Evolutionary conservation across 495 filamentous ascomycete species (phyloP), one percentile per base, ranked within the genome.

Genomic region (Penicillium flavigenum): DNA sequence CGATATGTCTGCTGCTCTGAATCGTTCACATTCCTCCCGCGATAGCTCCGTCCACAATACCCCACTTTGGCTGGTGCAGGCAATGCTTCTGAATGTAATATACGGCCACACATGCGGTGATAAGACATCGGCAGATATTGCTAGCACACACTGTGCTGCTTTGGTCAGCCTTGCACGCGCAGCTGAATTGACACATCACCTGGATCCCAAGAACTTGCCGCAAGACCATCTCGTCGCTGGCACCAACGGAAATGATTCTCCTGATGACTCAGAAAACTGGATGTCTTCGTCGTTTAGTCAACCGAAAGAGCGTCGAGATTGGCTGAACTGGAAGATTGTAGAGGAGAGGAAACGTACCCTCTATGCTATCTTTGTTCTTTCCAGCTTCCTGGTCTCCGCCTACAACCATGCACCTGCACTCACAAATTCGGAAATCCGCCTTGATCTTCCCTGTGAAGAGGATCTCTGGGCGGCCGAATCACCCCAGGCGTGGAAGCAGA

Each of bases 61-160:
- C 12, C 94, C 94, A 2, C 79, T 97, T 48, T 97, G 94, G 94
- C 81, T 98, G 27, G 91, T 98, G n/a, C 94, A 98, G 66, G 92
- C 94, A 1, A 97, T 98, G 94, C 81, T 98, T 29, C 80, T 98
- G 41, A 97, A 96, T 72, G 89, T 98, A 34, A 88, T 98, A 11
- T 98, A 96, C 63, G 95, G 95, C 10, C 90, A 98, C 63, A 92
- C 96, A 61, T 96, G 90, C 68, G 95, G 90, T 26, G 93, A 98
- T 66, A 94, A 93, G 73, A 84, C 81, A 34, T 87, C 90, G 14
- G 90, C 90, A 34, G 91, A 96, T 68, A 96, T 95, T 61, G 94
- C 94, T 3, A 90, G 86, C 59, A 96, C 87, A 1, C 94, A 97
- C 61, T 95, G 91, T 63, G 89, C 91, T 11, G 89, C 93, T 34